These are phyloP conservation scores for Stephanodiscus triporus DNA, from an alignment of 108 stramenopile genomes.

Conservation along the genomic window DNA sequence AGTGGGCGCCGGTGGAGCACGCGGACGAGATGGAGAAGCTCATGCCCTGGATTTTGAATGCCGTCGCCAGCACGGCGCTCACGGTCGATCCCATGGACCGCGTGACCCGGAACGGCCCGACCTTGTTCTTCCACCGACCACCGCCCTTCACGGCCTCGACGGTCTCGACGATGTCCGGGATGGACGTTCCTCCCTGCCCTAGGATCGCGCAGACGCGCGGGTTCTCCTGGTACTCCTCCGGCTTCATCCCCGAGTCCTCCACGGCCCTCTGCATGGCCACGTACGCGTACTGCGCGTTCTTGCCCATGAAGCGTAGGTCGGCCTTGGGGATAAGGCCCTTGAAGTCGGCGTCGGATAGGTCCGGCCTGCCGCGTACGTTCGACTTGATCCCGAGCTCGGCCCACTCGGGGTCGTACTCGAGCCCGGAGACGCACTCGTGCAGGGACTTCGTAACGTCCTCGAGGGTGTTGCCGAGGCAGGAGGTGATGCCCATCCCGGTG, in stretches of 20 bases:
- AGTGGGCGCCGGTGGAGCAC: conserved; percentile 93
- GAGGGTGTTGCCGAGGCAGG: conserved; percentile 90
- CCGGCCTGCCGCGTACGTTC: conserved; percentile 80
- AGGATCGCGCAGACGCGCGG: conserved; percentile 87
- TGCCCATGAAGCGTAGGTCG: conserved; percentile 83
- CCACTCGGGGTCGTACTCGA: conserved; percentile 77
- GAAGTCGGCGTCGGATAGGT: conserved; percentile 74
- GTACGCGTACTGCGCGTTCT: conserved; percentile 91
- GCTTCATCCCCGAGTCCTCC: conserved; percentile 77
- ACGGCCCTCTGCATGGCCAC: conserved; percentile 86
- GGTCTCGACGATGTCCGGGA: conserved; percentile 92
- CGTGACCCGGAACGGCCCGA: conserved; percentile 94
- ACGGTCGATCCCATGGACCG: conserved; percentile 93
- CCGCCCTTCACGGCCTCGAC: conserved; percentile 82
- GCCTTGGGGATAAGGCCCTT: conserved; percentile 89
- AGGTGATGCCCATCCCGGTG: conserved; percentile 92
- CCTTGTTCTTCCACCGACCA: conserved; percentile 94
- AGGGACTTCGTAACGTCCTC: conserved; percentile 87
- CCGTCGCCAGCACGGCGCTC: conserved; percentile 86
- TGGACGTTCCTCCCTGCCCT: conserved; percentile 91
- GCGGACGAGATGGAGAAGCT: conserved; percentile 86
- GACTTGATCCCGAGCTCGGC: conserved; percentile 89
- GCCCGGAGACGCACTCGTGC: conserved; percentile 65
- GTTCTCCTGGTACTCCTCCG: conserved; percentile 88
- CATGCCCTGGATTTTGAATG: conserved; percentile 92